A percentile compares a stretch with the other conserved stretches of the same genome.
These are phyloP conservation scores for Danielia reshetovae DNA, from an alignment of 805 yeast species.

Conservation along the genomic window DNA sequence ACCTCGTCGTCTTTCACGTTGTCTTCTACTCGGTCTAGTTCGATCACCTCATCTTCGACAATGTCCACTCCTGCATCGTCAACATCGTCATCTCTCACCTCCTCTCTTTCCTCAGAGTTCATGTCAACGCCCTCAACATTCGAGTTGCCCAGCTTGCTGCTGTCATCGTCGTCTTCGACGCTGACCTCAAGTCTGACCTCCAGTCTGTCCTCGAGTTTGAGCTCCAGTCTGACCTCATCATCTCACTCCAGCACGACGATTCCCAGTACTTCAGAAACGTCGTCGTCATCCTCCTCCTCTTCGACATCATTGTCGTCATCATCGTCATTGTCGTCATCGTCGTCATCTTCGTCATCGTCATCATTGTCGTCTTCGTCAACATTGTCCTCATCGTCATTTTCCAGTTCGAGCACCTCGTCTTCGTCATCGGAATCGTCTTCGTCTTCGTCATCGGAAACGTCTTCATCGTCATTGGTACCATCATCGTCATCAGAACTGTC, in stretches of 20 bases:
- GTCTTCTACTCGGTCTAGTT: no score
- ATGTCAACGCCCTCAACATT: not conserved
- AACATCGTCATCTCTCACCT: not conserved
- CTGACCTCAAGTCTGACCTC: no score
- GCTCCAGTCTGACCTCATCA: no score
- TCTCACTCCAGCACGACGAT: no score
- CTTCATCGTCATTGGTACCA: constrained; percentile 1
- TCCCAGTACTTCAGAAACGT: no score
- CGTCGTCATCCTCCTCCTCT: not conserved
- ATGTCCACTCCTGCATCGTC: no score
- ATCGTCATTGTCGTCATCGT: constrained; percentile 9
- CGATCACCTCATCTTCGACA: no score
- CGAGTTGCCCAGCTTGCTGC: not conserved
- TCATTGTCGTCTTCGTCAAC: constrained; percentile 8
- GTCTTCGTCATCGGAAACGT: constrained; percentile 10
- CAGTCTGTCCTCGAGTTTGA: no score
- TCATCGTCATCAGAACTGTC: constrained; percentile 8
- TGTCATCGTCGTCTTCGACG: not conserved
- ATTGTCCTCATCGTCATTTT: constrained; percentile 20
- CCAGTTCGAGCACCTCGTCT: not conserved
- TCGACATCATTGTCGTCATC: constrained; percentile 8
- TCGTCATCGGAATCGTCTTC: constrained; percentile 23
- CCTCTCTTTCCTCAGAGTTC: not conserved
- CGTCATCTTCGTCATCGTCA: constrained; percentile 6
- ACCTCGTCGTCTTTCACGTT: no score